Evolutionary conservation across 208 protist species (phyloP).

Genomic region (Novymonas esmeraldas): DNA sequence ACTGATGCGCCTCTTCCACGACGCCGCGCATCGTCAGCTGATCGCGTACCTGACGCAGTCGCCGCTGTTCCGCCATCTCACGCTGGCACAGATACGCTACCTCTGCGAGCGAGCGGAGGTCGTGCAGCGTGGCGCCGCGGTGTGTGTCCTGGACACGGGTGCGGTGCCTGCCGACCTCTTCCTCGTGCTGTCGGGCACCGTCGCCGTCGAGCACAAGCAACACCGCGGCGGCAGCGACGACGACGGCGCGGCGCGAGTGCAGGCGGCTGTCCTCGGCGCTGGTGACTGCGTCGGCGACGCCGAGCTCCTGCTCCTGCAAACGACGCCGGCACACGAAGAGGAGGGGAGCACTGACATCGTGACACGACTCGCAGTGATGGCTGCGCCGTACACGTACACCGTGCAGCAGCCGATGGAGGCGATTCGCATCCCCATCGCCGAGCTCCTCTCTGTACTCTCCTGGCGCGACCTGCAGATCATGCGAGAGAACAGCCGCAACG

Average conservation of each 20-base stretch:
- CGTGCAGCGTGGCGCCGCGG: neutral
- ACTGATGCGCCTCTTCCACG: conserved; percentile 10
- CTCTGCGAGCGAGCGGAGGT: conserved; percentile 1
- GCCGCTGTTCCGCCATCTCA: conserved; percentile 12
- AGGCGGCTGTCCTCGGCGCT: neutral
- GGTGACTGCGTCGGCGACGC: conserved; percentile 24
- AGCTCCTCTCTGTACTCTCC: conserved; percentile 3
- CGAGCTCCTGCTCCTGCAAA: conserved; percentile 2
- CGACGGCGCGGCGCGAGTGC: neutral
- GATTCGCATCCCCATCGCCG: conserved; percentile 7
- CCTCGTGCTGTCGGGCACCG: conserved; percentile 11
- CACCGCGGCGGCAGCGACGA: neutral
- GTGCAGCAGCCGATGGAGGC: conserved; percentile 6
- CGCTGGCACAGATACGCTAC: neutral
- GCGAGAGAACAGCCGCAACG: conserved; percentile 4
- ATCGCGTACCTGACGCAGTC: conserved; percentile 8
- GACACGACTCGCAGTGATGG: neutral
- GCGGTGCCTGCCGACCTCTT: conserved; percentile 6
- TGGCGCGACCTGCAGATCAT: neutral
- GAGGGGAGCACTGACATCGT: too few species aligned
- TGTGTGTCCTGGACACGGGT: neutral
- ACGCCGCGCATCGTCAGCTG: neutral
- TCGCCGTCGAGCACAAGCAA: conserved; percentile 14
- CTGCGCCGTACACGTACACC: conserved; percentile 13
- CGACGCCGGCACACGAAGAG: neutral